These are phyloP conservation scores for Pilatotrama ljubarskyi DNA, from an alignment of 768 basidiomycete genomes.

Conservation along the genomic window DNA sequence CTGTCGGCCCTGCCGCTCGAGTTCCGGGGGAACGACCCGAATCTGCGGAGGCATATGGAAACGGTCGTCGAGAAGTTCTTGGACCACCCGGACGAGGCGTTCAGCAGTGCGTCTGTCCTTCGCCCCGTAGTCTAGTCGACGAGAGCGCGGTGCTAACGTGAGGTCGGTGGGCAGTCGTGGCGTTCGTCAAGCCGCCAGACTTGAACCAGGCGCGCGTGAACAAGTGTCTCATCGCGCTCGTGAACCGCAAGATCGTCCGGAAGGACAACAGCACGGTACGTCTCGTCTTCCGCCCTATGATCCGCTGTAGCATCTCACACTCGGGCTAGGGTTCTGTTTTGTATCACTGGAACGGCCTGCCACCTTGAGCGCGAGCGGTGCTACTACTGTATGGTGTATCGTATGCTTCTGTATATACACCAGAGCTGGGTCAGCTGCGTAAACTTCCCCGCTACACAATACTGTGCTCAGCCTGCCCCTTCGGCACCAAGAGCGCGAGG, in stretches of 20 bases:
- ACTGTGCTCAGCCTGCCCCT: no score
- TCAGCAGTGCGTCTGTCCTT: conserved; percentile 51
- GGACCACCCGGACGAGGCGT: conserved; percentile 56
- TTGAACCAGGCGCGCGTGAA: conserved; percentile 90
- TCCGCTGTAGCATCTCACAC: neutral
- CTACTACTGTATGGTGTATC: no score
- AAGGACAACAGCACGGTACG: conserved; percentile 59
- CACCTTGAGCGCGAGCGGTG: conserved; percentile 19
- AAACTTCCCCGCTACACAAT: no score
- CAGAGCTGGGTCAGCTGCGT: no score
- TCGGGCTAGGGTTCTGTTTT: conserved; percentile 56
- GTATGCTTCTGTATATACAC: no score
- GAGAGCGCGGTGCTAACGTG: neutral
- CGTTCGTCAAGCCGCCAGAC: conserved; percentile 77
- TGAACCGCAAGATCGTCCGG: conserved; percentile 79
- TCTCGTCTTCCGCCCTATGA: neutral
- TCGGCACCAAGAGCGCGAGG: no score
- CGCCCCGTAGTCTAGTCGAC: neutral
- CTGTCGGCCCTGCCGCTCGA: conserved; percentile 82
- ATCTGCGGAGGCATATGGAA: conserved; percentile 77
- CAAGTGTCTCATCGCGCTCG: conserved; percentile 89
- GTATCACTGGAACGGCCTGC: conserved; percentile 67
- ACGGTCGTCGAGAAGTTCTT: conserved; percentile 75
- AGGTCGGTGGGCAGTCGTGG: conserved; percentile 53
- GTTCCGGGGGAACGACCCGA: conserved; percentile 88